These are phyloP conservation scores for Westerdykella aurantiaca DNA, from an alignment of 2,329 filamentous ascomycete genomes.

Conservation along the genomic window DNA sequence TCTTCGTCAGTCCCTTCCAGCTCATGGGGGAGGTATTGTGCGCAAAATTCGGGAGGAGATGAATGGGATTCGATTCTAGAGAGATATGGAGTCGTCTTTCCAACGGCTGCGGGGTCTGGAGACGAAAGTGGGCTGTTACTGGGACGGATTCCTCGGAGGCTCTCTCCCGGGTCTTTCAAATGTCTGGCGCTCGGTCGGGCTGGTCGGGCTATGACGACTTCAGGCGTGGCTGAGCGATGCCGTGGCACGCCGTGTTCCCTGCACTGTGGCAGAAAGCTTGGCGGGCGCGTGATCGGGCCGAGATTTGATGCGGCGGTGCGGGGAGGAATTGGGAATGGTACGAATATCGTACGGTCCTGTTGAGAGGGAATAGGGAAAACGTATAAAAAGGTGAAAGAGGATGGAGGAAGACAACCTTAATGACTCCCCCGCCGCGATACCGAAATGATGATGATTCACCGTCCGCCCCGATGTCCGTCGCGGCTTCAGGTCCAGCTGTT, in stretches of 20 bases:
- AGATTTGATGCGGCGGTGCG: neutral
- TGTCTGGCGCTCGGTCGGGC: neutral
- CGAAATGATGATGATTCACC: no score
- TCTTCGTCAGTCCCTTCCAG: conserved; percentile 94
- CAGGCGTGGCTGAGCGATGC: neutral
- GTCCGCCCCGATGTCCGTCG: no score
- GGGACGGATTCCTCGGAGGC: neutral
- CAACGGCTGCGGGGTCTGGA: neutral
- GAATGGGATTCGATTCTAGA: no score
- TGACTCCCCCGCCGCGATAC: no score
- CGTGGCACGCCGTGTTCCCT: neutral
- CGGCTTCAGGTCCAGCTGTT: neutral
- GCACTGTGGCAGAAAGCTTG: neutral
- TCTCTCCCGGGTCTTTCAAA: neutral
- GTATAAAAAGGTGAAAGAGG: no score
- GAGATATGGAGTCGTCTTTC: no score
- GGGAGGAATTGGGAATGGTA: no score
- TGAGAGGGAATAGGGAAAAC: no score
- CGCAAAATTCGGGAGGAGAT: conserved; percentile 4
- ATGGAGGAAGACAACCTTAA: no score
- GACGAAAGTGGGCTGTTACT: neutral
- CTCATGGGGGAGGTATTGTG: conserved; percentile 59
- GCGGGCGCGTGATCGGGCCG: no score
- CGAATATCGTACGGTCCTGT: no score
- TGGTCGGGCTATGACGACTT: conserved; percentile 1